These are phyloP conservation scores for Aspergillus aculeatinus DNA, from an alignment of 2,329 filamentous ascomycete species.

Conservation along the genomic window DNA sequence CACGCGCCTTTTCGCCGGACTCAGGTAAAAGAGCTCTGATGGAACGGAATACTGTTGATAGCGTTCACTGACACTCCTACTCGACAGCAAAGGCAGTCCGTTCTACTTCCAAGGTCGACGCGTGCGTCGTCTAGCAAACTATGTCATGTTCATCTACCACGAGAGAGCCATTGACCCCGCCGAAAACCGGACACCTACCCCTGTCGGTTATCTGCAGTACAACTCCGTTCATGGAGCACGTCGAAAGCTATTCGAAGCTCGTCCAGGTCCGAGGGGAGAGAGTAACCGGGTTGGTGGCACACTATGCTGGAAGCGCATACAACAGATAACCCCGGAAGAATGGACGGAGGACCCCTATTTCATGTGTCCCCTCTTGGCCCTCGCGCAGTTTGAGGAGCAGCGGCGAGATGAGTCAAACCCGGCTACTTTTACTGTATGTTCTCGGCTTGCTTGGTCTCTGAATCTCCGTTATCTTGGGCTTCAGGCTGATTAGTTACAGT, in stretches of 20 bases:
- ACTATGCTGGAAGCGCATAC: conserved; percentile 4
- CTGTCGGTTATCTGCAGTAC: conserved; percentile 16
- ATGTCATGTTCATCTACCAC: conserved; percentile 8
- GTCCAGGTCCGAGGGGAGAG: background rate
- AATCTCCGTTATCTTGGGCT: background rate
- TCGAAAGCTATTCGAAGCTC: background rate
- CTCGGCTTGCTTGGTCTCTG: background rate
- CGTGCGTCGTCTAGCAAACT: conserved; percentile 9
- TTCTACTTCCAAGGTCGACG: conserved; percentile 15
- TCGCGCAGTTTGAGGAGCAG: conserved; percentile 17
- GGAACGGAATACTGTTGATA: no score
- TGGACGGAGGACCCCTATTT: conserved; percentile 20
- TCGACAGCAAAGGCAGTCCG: conserved; percentile 4
- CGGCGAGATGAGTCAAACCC: background rate
- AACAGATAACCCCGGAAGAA: conserved; percentile 12
- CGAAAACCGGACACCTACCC: background rate
- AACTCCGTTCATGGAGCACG: conserved; percentile 7
- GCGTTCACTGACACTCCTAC: background rate
- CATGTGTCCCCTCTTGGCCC: conserved; percentile 15
- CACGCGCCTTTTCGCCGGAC: background rate
- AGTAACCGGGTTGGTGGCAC: background rate
- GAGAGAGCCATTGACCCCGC: background rate
- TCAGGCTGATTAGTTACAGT: conserved; percentile 10
- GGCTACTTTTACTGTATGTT: conserved; percentile 10
- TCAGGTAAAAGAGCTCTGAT: background rate